phyloP scores from a whole-genome alignment of 768 basidiomycete genomes.

The Phlegmacium glaucopus region DNA sequence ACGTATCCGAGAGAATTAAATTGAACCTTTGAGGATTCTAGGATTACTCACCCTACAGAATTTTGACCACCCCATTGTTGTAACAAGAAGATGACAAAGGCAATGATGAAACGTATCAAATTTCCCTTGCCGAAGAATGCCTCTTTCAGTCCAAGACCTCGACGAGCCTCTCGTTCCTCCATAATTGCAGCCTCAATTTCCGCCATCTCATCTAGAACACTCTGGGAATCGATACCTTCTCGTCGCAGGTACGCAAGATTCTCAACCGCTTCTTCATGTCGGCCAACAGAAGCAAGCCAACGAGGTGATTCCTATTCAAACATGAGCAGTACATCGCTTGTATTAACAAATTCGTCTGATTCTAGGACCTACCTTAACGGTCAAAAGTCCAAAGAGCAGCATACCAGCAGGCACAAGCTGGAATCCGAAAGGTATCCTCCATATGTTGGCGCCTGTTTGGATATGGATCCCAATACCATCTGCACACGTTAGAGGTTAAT shows the following conservation, averaged over 20 bases:
- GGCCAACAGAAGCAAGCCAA: conserved; percentile 67
- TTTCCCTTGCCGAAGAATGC: conserved; percentile 84
- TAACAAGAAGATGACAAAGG: conserved; percentile 72
- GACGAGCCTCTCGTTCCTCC: conserved; percentile 66
- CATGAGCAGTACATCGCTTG: background rate
- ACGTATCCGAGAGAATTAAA: background rate
- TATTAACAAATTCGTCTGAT: background rate
- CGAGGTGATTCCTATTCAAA: conserved; percentile 65
- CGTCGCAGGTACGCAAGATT: conserved; percentile 67
- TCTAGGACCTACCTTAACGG: conserved; percentile 45
- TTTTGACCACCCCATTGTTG: conserved; percentile 89
- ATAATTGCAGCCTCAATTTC: conserved; percentile 80
- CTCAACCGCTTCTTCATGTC: conserved; percentile 45
- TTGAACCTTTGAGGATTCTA: background rate
- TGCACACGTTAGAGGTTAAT: conserved; percentile 19
- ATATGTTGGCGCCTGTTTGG: conserved; percentile 43
- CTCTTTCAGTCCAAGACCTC: conserved; percentile 63
- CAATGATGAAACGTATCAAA: conserved; percentile 79
- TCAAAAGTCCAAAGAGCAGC: conserved; percentile 63
- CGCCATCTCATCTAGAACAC: conserved; percentile 57
- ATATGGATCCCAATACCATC: conserved; percentile 61
- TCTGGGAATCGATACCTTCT: conserved; percentile 36
- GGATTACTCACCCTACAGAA: conserved; percentile 50
- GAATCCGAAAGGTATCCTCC: conserved; percentile 73
- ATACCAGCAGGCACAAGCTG: conserved; percentile 75